Evolutionary conservation across 1,284 basidiomycete species (phyloP).

Genomic region (Gymnopus androsaceus): DNA sequence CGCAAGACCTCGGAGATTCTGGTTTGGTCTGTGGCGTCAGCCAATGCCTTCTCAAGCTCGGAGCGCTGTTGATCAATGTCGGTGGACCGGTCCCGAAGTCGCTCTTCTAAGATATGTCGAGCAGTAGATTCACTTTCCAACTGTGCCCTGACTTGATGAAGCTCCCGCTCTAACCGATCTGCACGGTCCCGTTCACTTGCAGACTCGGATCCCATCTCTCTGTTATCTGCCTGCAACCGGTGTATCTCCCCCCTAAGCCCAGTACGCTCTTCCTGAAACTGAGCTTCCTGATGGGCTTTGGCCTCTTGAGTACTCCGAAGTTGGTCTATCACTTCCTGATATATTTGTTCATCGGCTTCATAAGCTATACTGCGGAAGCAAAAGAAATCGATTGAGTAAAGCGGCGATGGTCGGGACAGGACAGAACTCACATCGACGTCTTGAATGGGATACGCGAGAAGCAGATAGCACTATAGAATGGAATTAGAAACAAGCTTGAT

Average conservation of each 20-base stretch:
- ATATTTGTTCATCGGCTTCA: conserved; percentile 70
- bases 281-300: conserved; percentile 53
- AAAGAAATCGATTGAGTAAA: conserved; percentile 14
- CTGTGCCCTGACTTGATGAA: conserved; percentile 64
- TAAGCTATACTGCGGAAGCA: conserved; percentile 43
- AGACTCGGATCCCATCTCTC: conserved; percentile 38
- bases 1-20: conserved; percentile 64
- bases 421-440: conserved; percentile 61
- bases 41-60: conserved; percentile 62
- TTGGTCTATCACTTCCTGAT: conserved; percentile 66
- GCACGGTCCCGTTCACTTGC: conserved; percentile 51
- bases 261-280: conserved; percentile 55
- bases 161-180: conserved; percentile 59
- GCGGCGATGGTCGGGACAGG: conserved; percentile 7
- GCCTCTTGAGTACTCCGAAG: conserved; percentile 57
- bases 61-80: conserved; percentile 62
- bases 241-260: conserved; percentile 56
- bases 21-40: conserved; percentile 70
- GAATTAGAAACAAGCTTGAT: background rate
- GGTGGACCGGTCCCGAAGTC: conserved; percentile 61
- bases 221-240: conserved; percentile 47
- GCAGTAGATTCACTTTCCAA: conserved; percentile 61
- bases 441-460: conserved; percentile 64
- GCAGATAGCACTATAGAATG: conserved; percentile 63
- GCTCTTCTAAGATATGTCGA: conserved; percentile 63